Conservation (phyloP, 306 rosid genomes). For the Vigna hirtella region DNA sequence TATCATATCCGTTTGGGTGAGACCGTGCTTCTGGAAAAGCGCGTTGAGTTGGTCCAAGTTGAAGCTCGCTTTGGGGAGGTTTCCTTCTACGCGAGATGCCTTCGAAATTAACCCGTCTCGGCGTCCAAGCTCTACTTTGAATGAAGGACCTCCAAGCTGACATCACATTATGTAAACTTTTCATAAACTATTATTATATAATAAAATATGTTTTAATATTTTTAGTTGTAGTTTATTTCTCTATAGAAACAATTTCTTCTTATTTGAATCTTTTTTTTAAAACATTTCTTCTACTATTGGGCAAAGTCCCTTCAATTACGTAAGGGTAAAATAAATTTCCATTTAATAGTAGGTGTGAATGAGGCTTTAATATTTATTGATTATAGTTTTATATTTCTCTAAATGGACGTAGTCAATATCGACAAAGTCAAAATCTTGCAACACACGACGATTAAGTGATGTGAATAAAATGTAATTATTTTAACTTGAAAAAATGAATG, state of each 20-base stretch:
- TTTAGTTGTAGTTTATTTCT: no score
- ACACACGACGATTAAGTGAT: neutral
- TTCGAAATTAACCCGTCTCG: constrained; percentile 66
- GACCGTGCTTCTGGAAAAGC: constrained; percentile 56
- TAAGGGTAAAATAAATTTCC: neutral
- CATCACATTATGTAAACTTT: no score
- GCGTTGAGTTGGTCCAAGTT: constrained; percentile 58
- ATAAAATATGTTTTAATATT: neutral
- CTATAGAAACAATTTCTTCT: no score
- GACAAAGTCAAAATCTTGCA: neutral
- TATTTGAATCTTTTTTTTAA: no score
- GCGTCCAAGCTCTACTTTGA: constrained; percentile 80
- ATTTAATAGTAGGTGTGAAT: neutral
- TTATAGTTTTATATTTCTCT: no score
- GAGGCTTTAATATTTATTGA: neutral
- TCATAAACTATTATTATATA: no score
- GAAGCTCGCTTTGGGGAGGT: constrained; percentile 63
- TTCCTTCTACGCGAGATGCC: constrained; percentile 66
- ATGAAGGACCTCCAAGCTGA: constrained; percentile 79
- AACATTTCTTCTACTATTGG: neutral
- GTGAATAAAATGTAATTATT: neutral
- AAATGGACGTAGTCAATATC: neutral
- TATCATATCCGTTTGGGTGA: constrained; percentile 68
- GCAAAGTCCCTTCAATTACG: constrained; percentile 3
- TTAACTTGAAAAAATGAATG: neutral